A percentile compares a stretch with the other conserved stretches of the same genome.
Evolutionary conservation across 768 basidiomycete species (phyloP).

Genomic region (Lactarius akahatsu): DNA sequence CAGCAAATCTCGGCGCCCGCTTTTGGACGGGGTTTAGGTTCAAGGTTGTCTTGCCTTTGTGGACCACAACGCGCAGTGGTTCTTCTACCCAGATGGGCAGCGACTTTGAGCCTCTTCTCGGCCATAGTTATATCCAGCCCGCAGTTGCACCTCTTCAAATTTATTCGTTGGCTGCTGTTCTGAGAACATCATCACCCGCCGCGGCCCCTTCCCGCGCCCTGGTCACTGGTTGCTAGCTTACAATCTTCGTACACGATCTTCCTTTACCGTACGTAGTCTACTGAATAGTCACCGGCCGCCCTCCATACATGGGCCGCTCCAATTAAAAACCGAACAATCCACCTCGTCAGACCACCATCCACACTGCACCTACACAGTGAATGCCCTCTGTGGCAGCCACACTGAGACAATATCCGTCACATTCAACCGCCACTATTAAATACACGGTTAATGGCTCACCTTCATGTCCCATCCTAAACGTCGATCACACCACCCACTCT

Average conservation of each 20-base stretch:
- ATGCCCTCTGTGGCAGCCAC: conserved; percentile 20
- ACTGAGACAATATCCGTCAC: conserved; percentile 8
- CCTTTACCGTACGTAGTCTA: not conserved
- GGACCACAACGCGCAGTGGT: not conserved
- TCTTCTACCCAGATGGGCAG: conserved; percentile 5
- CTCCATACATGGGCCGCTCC: not conserved
- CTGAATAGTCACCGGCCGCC: not conserved
- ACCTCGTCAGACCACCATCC: not conserved
- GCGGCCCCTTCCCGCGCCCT: conserved; percentile 2
- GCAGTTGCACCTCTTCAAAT: too few species aligned
- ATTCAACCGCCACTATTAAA: conserved; percentile 6
- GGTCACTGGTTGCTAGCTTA: conserved; percentile 6
- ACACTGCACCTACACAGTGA: not conserved
- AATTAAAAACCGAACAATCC: not conserved
- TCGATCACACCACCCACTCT: not conserved
- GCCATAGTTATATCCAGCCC: not conserved
- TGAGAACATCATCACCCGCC: not conserved
- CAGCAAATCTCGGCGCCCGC: not conserved
- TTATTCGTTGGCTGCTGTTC: not conserved
- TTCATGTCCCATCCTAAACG: conserved; percentile 5
- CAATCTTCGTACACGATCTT: not conserved
- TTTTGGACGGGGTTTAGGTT: not conserved
- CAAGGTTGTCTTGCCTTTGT: not conserved
- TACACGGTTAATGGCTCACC: not conserved
- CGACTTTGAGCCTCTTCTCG: not conserved